Percentiles rank a stretch among this genome's conserved stretches.
phyloP scores from a whole-genome alignment of 2,329 filamentous ascomycete genomes.

The Nigrospora osmanthi region DNA sequence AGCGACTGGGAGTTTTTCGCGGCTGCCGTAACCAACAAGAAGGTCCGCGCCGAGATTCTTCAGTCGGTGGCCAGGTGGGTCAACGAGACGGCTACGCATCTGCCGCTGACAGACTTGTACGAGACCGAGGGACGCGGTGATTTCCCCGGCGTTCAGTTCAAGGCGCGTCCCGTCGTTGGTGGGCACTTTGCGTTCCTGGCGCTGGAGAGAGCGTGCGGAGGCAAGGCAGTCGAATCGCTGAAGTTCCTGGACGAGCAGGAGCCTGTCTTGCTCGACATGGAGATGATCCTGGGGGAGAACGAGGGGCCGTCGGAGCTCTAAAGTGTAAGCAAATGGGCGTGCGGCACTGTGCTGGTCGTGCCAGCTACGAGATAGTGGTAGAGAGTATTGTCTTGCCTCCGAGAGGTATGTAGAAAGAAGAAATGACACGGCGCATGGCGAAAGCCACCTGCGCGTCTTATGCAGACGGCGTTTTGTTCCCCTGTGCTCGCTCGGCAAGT shows the following conservation, averaged over 20 bases:
- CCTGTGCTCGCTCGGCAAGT: no score
- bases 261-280: slow-evolving; percentile 24
- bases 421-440: no score
- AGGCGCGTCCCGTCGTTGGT: slow-evolving; percentile 75
- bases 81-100: slow-evolving; percentile 70
- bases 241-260: slow-evolving; percentile 34
- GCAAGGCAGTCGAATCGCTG: slow-evolving; percentile 53
- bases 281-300: slow-evolving; percentile 19
- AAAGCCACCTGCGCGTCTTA: no score
- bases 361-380: no score
- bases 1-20: slow-evolving; percentile 90
- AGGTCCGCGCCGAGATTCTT: slow-evolving; percentile 63
- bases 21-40: slow-evolving; percentile 65
- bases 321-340: not conserved
- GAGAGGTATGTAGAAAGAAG: no score
- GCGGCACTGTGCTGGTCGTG: no score
- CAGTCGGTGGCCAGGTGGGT: slow-evolving; percentile 71
- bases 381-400: no score
- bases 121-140: slow-evolving; percentile 70
- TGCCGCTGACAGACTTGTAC: slow-evolving; percentile 75
- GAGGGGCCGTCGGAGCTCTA: slow-evolving; percentile 18
- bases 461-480: no score
- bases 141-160: slow-evolving; percentile 69
- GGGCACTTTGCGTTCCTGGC: slow-evolving; percentile 81
- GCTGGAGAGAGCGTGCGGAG: slow-evolving; percentile 71